phyloP scores from a whole-genome alignment of 331 rosid genomes.

The Quercus lobata region DNA sequence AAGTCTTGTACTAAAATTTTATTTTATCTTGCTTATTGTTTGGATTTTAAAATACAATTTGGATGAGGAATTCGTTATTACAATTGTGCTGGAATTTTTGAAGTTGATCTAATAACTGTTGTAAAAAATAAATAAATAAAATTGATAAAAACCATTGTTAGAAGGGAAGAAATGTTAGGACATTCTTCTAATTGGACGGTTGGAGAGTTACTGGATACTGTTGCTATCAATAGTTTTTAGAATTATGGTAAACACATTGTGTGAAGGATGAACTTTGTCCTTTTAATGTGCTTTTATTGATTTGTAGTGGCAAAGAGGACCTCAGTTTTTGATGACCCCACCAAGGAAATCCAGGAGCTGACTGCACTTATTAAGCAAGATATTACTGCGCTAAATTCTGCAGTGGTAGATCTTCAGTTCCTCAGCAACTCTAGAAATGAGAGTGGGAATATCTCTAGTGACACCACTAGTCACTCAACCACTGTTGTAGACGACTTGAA shows the following conservation, averaged over 20 bases:
- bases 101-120: neutral
- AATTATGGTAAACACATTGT: neutral
- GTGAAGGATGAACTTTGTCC: neutral
- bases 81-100: neutral
- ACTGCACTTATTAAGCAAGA: constrained; percentile 88
- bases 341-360: constrained; percentile 87
- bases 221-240: neutral
- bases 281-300: neutral
- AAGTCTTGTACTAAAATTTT: neutral
- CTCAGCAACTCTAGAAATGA: constrained; percentile 59
- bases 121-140: no score
- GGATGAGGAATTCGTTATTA: neutral
- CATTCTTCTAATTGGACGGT: neutral
- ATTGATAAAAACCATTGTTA: neutral
- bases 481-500: constrained; percentile 93
- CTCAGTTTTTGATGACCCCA: constrained; percentile 83
- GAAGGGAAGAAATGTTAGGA: neutral
- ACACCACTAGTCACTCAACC: constrained; percentile 81
- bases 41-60: neutral
- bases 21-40: neutral
- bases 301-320: constrained; percentile 88
- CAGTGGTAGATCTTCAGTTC: constrained; percentile 86
- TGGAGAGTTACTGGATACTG: neutral
- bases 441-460: constrained; percentile 65
- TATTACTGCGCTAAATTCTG: constrained; percentile 87